Evolutionary conservation across 2,329 filamentous ascomycete genomes (phyloP), one percentile per base, ranked within the genome.

Genomic region (Penicillium decumbens): DNA sequence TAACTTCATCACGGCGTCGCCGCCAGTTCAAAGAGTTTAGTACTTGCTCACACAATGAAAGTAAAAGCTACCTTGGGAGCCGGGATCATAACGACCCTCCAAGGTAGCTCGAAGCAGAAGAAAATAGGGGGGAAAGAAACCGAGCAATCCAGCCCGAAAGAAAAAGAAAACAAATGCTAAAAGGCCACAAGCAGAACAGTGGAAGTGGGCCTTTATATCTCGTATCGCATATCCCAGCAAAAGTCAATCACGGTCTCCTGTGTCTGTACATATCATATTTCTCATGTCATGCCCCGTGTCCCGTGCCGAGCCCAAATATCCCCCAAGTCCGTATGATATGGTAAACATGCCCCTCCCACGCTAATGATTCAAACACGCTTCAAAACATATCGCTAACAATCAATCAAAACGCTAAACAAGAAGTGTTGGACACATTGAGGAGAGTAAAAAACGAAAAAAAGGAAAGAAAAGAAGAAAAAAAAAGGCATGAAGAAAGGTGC

Each of bases 1-100:
- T 51, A 25, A 38, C 38, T 41, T 57, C 38, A 41, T 53, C 29
- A 39, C 18, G 53, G 51, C 54, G 54, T 56, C 48, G 54, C 54
- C 54, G 54, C 54, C 54, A 47, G 24, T 38, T 49, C 50, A 47
- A 50, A 41, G 32, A 37, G 38, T 51, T 42, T 51, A 53, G 45
- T 41, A 49, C 15, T 18, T 2, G 28, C 10, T 29, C 28, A 29
- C 28, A 37, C 7, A 20, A 6, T 35, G n/a, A 35, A 37, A 20
- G 9, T 8, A 5, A 18, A 37, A 18, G 20, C 15, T 4, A 35
- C 32, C n/a, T 35, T 37, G 33, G 15, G 33, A 20, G 33, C 15
- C 33, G 23, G 33, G 8, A 37, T 20, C 33, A 12, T 37, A 15
- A 3, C 33, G 33, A 23, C 33, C 6, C 18, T 10, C 15, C 33